phyloP scores from a whole-genome alignment of 2,329 filamentous ascomycete species.

The Fusarium falciforme region DNA sequence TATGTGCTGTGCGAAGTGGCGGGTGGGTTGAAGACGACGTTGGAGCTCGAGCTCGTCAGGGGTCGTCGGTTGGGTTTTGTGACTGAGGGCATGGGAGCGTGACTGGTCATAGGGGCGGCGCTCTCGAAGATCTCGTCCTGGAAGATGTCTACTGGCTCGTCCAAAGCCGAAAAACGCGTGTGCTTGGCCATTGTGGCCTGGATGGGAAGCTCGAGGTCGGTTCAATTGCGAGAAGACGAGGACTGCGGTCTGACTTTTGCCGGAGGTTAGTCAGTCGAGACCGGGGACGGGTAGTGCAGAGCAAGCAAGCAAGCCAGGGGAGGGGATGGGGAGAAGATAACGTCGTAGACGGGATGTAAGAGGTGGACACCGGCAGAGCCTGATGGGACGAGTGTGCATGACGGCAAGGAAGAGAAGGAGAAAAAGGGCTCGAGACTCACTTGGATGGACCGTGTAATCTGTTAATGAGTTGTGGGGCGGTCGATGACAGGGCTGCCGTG shows the following conservation, averaged over 20 bases:
- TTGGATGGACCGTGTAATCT: constrained; percentile 39
- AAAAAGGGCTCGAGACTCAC: constrained; percentile 39
- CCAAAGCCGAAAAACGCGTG: constrained; percentile 58
- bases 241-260: constrained; percentile 27
- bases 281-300: constrained; percentile 16
- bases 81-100: constrained; percentile 66
- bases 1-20: constrained; percentile 62
- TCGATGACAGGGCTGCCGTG: constrained; percentile 43
- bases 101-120: constrained; percentile 62
- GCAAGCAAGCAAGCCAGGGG: constrained; percentile 1
- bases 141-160: constrained; percentile 64
- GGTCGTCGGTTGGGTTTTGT: constrained; percentile 61
- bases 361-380: constrained; percentile 38
- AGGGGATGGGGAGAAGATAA: constrained; percentile 34
- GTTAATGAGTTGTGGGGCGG: constrained; percentile 43
- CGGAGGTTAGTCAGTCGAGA: constrained; percentile 33
- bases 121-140: constrained; percentile 63
- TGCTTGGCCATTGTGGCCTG: constrained; percentile 66
- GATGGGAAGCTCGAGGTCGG: constrained; percentile 27
- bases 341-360: constrained; percentile 36
- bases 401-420: constrained; percentile 36
- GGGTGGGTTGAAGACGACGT: constrained; percentile 75
- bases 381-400: constrained; percentile 43
- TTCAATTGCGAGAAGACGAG: constrained; percentile 21
- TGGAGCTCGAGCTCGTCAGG: constrained; percentile 64